phyloP scores from a whole-genome alignment of 1,284 basidiomycete species.

The Amylostereum areolatum region DNA sequence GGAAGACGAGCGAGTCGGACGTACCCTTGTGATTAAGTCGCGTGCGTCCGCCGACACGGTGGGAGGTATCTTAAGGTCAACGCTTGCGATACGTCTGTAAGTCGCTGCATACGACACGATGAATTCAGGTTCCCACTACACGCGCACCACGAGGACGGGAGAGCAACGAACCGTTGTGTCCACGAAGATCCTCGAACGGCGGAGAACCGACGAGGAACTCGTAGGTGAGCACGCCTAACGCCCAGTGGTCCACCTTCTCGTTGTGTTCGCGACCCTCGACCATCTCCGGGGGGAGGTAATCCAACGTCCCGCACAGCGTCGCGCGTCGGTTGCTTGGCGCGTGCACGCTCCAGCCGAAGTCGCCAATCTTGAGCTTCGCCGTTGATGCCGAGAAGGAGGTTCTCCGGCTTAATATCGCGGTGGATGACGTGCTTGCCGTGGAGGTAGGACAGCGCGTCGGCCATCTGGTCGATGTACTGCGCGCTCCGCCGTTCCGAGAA shows the following conservation, averaged over 20 bases:
- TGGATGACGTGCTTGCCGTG: constrained; percentile 98
- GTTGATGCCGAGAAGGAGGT: constrained; percentile 89
- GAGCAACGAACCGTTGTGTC: constrained; percentile 56
- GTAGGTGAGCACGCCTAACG: constrained; percentile 91
- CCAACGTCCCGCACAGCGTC: constrained; percentile 92
- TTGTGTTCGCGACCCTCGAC: constrained; percentile 85
- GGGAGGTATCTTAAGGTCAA: constrained; percentile 76
- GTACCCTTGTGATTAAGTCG: constrained; percentile 59
- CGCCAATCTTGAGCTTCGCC: constrained; percentile 98
- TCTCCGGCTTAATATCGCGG: constrained; percentile 99
- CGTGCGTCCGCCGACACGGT: constrained; percentile 60
- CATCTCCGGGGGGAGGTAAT: constrained; percentile 99
- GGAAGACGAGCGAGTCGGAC: constrained; percentile 14
- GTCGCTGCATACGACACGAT: constrained; percentile 50
- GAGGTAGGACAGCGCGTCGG: constrained; percentile 90
- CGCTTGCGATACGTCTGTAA: constrained; percentile 78
- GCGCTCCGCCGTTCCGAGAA: constrained; percentile 87
- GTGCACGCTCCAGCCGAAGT: constrained; percentile 99
- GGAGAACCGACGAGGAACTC: constrained; percentile 92
- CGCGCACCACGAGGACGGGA: constrained; percentile 2
- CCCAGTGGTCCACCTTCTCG: constrained; percentile 95
- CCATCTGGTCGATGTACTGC: constrained; percentile 96
- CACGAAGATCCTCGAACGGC: constrained; percentile 88
- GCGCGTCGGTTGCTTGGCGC: constrained; percentile 86
- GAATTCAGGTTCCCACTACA: neutral